Base-by-base conservation (phyloP, 495 filamentous ascomycete genomes). In the Penicillium simplicissimum region DNA sequence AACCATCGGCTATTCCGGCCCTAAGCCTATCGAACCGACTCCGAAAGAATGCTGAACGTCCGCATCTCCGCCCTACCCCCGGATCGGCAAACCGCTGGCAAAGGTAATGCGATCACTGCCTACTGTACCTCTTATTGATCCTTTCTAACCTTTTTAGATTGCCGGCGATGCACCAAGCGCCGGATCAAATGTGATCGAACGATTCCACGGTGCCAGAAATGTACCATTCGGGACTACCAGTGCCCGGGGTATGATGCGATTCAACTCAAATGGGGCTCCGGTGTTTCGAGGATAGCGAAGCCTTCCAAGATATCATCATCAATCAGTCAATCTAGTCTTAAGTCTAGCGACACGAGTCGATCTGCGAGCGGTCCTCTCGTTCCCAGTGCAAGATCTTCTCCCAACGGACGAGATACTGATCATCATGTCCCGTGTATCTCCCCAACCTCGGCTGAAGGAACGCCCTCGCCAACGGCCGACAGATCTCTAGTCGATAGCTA, bases 121-220 rank as follows among this genome's bases (percentile, higher is more conserved):
- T n/a, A n/a, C n/a, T n/a, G n/a, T 19, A 6, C 9, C 14, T 14
- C 8, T 2, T 19, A 9, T 52, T 25, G 21, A 21, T 23, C 25
- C n/a, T 11, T 43, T 25, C 40, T 45, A 23, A 57, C 36, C 11
- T 45, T 2, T 34, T 3, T 21, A 57, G 55, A 57, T 33, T 57
- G 55, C 55, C 55, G 55, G 17, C 38, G 40, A n/a, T 57, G 55
- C 38, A 57, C 31, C 3, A 57, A 57, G 25, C 55, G 55, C 13
- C 55, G 55, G 37, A 57, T 57, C 13, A 57, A 57, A 33, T 57
- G 55, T 34, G 55, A 57, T 31, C 55, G 55, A 13, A 57, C 8
- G 4, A 43, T 21, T 13, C 55, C 55, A 25, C 36, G 55, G 34
- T 57, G 55, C 17, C 55, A 23, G 4, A 57, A 57, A 47, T 57